Evolutionary conservation across 2,329 filamentous ascomycete genomes (phyloP).

Genomic region (Epichloe elymi): DNA sequence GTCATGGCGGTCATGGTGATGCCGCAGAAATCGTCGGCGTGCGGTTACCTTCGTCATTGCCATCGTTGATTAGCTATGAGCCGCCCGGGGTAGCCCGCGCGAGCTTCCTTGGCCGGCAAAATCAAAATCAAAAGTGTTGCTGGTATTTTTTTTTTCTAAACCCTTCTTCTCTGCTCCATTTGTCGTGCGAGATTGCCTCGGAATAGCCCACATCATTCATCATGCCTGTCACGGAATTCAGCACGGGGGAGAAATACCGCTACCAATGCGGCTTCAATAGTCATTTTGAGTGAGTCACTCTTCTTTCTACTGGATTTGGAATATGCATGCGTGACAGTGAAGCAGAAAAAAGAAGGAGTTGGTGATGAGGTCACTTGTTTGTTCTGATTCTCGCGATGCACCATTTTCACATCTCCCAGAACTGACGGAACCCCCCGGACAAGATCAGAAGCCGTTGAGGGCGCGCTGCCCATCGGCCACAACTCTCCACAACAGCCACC

Average conservation of each 20-base stretch:
- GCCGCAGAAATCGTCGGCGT: neutral
- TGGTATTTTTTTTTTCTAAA: neutral
- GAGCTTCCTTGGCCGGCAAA: neutral
- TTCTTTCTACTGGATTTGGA: neutral
- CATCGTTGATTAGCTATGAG: neutral
- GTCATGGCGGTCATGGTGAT: too few species aligned
- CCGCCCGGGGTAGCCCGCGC: neutral
- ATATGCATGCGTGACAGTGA: too few species aligned
- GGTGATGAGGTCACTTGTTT: too few species aligned
- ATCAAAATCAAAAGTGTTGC: neutral
- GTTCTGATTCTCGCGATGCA: too few species aligned
- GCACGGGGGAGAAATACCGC: constrained; percentile 44
- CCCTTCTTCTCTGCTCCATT: neutral
- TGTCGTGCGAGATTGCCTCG: neutral
- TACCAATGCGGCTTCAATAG: constrained; percentile 70
- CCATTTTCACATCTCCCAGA: too few species aligned
- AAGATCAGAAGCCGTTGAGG: constrained; percentile 69
- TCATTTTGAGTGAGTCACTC: constrained; percentile 56
- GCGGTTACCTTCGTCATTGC: neutral
- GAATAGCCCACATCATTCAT: constrained; percentile 7
- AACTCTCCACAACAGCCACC: constrained; percentile 76
- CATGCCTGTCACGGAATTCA: constrained; percentile 39
- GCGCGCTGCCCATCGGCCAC: constrained; percentile 58
- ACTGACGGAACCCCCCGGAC: neutral
- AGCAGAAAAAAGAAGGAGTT: too few species aligned